Evolutionary conservation across 2,329 filamentous ascomycete genomes (phyloP).

Genomic region (Didymella pinodella): DNA sequence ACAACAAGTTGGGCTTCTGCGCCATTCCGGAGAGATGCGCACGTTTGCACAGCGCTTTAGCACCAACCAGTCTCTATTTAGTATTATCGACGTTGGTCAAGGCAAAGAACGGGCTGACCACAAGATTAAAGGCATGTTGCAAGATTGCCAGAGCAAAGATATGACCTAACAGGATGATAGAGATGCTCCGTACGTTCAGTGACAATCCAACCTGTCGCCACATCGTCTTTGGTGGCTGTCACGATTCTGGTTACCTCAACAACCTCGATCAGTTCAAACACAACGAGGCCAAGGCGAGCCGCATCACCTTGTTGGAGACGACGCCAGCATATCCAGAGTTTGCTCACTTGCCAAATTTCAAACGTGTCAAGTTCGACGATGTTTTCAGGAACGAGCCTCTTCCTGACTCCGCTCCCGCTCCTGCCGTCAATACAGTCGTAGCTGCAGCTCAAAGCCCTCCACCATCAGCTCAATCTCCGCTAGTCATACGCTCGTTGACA

Average conservation of each 20-base stretch:
- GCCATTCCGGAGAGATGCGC: slow-evolving; percentile 50
- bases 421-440: slow-evolving; percentile 19
- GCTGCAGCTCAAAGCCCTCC: slow-evolving; percentile 9
- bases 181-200: slow-evolving; percentile 57
- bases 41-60: slow-evolving; percentile 56
- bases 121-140: slow-evolving; percentile 53
- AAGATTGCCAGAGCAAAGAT: background rate
- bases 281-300: slow-evolving; percentile 47
- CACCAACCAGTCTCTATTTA: slow-evolving; percentile 56
- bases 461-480: slow-evolving; percentile 22
- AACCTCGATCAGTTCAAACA: slow-evolving; percentile 57
- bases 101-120: slow-evolving; percentile 59
- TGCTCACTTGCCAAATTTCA: slow-evolving; percentile 51
- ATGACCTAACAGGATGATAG: slow-evolving; percentile 32
- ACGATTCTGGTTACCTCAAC: slow-evolving; percentile 57
- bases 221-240: slow-evolving; percentile 58
- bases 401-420: slow-evolving; percentile 39
- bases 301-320: slow-evolving; percentile 57
- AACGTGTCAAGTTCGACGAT: slow-evolving; percentile 48
- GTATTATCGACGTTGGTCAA: slow-evolving; percentile 57
- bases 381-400: slow-evolving; percentile 55
- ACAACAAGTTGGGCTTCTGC: slow-evolving; percentile 52
- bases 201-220: slow-evolving; percentile 57
- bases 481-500: slow-evolving; percentile 23
- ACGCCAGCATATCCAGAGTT: slow-evolving; percentile 54